These are phyloP conservation scores for Globisporangium irregulare DNA, from an alignment of 352 stramenopile species.

Conservation along the genomic window DNA sequence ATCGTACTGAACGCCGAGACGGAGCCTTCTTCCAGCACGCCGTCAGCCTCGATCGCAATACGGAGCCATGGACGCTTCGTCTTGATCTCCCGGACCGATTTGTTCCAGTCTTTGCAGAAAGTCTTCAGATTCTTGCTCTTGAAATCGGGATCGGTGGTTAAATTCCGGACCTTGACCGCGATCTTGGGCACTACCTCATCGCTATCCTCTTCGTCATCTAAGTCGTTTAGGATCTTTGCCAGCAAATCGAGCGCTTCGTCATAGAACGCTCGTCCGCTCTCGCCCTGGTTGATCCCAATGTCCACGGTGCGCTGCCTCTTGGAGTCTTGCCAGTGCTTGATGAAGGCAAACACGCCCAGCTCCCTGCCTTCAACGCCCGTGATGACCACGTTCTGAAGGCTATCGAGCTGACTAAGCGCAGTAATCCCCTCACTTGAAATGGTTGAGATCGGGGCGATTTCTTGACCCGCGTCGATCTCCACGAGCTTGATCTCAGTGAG, in stretches of 20 bases:
- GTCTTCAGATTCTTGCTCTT: slow-evolving; percentile 6
- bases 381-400: slow-evolving; percentile 11
- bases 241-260: slow-evolving; percentile 13
- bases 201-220: background rate
- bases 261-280: slow-evolving; percentile 14
- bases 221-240: background rate
- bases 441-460: slow-evolving; percentile 11
- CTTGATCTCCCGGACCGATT: slow-evolving; percentile 2
- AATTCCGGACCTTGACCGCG: slow-evolving; percentile 12
- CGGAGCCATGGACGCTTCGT: slow-evolving; percentile 6
- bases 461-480: slow-evolving; percentile 8
- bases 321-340: slow-evolving; percentile 7
- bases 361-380: slow-evolving; percentile 3
- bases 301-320: slow-evolving; percentile 12
- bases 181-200: background rate
- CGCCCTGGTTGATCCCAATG: slow-evolving; percentile 13
- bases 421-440: slow-evolving; percentile 1
- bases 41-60: slow-evolving; percentile 7
- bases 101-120: slow-evolving; percentile 14
- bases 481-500: slow-evolving; percentile 14
- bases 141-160: slow-evolving; percentile 12
- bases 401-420: slow-evolving; percentile 1
- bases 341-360: slow-evolving; percentile 6
- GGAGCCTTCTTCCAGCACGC: slow-evolving; percentile 9
- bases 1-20: slow-evolving; percentile 17